phyloP scores from a whole-genome alignment of 768 basidiomycete genomes.

The Amanita phalloides region DNA sequence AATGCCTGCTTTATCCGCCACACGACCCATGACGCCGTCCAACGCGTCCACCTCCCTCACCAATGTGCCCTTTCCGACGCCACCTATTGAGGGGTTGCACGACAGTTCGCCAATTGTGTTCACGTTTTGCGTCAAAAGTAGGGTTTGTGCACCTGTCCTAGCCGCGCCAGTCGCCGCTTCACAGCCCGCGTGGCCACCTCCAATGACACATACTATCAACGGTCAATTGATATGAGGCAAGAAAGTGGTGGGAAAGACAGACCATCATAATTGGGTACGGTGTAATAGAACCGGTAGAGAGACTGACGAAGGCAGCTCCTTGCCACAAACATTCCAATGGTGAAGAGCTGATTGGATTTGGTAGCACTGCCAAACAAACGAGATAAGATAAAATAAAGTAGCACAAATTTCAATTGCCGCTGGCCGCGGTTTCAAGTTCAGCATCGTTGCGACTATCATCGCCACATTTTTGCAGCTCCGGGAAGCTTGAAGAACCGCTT shows the following conservation, averaged over 20 bases:
- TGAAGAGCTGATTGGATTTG: no score
- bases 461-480: no score
- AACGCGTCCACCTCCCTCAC: conserved; percentile 89
- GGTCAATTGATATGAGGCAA: background rate
- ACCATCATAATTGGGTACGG: conserved; percentile 4
- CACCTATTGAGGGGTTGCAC: conserved; percentile 89
- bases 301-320: conserved; percentile 1
- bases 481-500: no score
- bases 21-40: conserved; percentile 75
- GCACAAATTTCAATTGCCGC: no score
- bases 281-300: conserved; percentile 1
- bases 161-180: conserved; percentile 87
- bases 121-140: conserved; percentile 73
- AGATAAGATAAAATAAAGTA: no score
- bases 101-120: conserved; percentile 77
- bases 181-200: conserved; percentile 89
- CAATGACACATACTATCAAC: conserved; percentile 66
- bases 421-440: no score
- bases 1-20: conserved; percentile 88
- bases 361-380: background rate
- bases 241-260: background rate
- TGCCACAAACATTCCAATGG: background rate
- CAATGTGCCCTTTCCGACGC: conserved; percentile 85
- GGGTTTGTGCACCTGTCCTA: conserved; percentile 68
- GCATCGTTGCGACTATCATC: no score